Evolutionary conservation across 768 basidiomycete genomes (phyloP).

Genomic region (Gloeopeniophorella convolvens): DNA sequence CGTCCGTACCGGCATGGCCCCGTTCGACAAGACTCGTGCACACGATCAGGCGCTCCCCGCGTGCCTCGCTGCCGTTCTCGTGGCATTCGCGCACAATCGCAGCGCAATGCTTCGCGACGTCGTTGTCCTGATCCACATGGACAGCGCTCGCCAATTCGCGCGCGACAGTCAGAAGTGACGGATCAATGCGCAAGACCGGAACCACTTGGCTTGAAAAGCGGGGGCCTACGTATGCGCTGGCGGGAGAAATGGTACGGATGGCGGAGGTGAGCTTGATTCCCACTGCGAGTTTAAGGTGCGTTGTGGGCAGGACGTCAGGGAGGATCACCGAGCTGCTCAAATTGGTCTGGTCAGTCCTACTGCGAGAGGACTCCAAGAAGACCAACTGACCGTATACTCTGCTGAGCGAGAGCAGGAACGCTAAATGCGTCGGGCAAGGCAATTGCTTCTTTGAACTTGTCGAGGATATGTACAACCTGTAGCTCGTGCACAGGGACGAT

Average conservation of each 20-base stretch:
- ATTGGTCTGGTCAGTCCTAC: neutral
- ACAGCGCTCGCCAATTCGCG: conserved; percentile 50
- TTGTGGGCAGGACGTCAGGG: conserved; percentile 38
- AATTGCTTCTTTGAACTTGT: conserved; percentile 43
- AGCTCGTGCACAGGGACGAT: conserved; percentile 51
- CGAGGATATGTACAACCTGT: conserved; percentile 42
- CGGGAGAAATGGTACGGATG: conserved; percentile 53
- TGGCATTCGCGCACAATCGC: conserved; percentile 45
- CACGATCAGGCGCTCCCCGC: conserved; percentile 46
- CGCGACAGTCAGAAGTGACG: conserved; percentile 44
- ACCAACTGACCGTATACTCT: conserved; percentile 44
- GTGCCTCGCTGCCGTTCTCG: conserved; percentile 34
- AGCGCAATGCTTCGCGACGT: conserved; percentile 49
- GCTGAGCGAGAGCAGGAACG: conserved; percentile 43
- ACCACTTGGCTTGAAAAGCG: conserved; percentile 49
- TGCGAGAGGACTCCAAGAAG: neutral
- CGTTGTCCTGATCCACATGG: conserved; percentile 39
- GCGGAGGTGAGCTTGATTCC: conserved; percentile 54
- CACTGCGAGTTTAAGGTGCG: conserved; percentile 48
- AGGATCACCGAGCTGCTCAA: conserved; percentile 43
- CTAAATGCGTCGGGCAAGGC: conserved; percentile 38
- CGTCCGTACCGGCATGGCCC: conserved; percentile 42
- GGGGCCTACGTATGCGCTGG: conserved; percentile 49
- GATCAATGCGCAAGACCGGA: conserved; percentile 42
- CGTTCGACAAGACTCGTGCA: conserved; percentile 52